phyloP scores from a whole-genome alignment of 768 basidiomycete genomes.

The Trametes cubensis region DNA sequence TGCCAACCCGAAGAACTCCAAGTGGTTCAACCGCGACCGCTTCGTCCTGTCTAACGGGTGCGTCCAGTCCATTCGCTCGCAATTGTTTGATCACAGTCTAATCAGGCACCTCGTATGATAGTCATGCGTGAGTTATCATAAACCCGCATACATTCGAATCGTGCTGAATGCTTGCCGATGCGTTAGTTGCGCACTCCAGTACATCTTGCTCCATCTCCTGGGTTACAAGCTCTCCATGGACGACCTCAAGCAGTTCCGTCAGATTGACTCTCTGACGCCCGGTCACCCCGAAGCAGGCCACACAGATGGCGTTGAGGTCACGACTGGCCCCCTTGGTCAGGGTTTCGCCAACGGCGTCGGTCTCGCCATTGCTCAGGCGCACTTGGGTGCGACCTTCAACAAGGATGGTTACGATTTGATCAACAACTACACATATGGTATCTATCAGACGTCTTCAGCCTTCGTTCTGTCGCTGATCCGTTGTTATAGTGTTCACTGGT shows the following conservation, averaged over 20 bases:
- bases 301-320: conserved; percentile 84
- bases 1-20: conserved; percentile 84
- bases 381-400: conserved; percentile 89
- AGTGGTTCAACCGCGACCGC: conserved; percentile 96
- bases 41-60: conserved; percentile 96
- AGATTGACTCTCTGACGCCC: conserved; percentile 86
- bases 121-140: conserved; percentile 69
- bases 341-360: conserved; percentile 94
- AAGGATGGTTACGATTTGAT: conserved; percentile 79
- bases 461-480: not conserved
- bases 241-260: conserved; percentile 92
- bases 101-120: conserved; percentile 34
- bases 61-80: conserved; percentile 32
- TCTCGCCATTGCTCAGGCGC: conserved; percentile 90
- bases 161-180: not conserved
- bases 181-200: conserved; percentile 87
- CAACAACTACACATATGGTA: conserved; percentile 89
- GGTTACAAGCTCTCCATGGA: conserved; percentile 93
- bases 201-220: conserved; percentile 86
- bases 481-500: conserved; percentile 74
- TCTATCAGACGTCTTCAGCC: not conserved
- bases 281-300: conserved; percentile 86
- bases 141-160: not conserved
- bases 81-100: conserved; percentile 3
- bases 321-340: conserved; percentile 95